Evolutionary conservation across 352 stramenopile genomes (phyloP), one percentile per base, ranked within the genome.

Genomic region (Globisporangium nodosum): DNA sequence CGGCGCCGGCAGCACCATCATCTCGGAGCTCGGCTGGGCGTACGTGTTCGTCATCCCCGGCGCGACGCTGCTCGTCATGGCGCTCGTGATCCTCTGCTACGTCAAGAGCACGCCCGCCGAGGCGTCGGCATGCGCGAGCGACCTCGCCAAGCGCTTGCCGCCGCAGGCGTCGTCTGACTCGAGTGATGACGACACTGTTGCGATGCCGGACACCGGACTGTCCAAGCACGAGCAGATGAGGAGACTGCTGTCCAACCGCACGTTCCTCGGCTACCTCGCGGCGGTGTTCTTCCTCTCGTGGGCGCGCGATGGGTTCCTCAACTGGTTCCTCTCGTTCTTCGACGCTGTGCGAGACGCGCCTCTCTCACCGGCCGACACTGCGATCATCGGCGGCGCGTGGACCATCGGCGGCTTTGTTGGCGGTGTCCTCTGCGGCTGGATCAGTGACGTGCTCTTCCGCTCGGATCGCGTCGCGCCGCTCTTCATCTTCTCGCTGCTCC

Each of bases 301-400:
- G 81, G 60, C 69, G 24, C 77, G 76, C 35, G 78, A 88, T 46
- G 81, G 78, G 27, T 86, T 87, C 45, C 73, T 89, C 46, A 91
- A 91, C 42, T 89, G 76, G 81, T 89, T 89, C 59, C 66, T 88
- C 35, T 85, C 81, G 1, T 89, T 87, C 63, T 89, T 91, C 47
- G 78, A 91, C 51, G 70, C 79, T 35, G 81, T 88, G 37, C 78
- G 81, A 7, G 56, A 49, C 1, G 48, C 67, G 5, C 61, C 75
- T 9, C 63, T 91, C 20, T 76, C 74, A 0, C 70, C 69, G 0
- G 72, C 68, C 18, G 74, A 88, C 49, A 87, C 76, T 1, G 74
- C 75, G 20, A 62, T 91, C 58, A 82, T 91, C 39, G 81, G 78
- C 13, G 81, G 81, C 33, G 81, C 81, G 0, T 91, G 81, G 81